Evolutionary conservation across 192 early-diverging fungal genomes (phyloP).

Genomic region (Haplosporangium gracile): DNA sequence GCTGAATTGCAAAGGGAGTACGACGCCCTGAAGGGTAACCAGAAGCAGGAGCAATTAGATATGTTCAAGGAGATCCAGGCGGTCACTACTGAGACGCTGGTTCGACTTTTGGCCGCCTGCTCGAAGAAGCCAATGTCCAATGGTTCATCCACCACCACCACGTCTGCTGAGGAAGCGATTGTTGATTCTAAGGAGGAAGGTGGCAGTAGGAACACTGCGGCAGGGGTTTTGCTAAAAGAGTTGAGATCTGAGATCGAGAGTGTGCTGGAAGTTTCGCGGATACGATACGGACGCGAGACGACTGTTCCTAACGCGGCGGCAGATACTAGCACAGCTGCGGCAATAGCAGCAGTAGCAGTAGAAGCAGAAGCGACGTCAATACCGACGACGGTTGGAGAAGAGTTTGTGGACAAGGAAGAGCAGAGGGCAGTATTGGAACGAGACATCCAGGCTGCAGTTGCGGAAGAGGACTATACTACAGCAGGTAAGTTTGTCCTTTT

Average conservation of each 20-base stretch:
- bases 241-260: conserved; percentile 31
- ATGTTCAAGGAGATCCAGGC: conserved; percentile 32
- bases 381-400: neutral
- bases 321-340: neutral
- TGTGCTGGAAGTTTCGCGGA: conserved; percentile 11
- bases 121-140: neutral
- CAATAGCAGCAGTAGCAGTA: neutral
- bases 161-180: neutral
- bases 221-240: conserved; percentile 14
- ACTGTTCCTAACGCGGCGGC: neutral
- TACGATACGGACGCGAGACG: conserved; percentile 31
- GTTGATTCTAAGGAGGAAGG: neutral
- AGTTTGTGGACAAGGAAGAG: neutral
- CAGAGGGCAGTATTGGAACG: conserved; percentile 22
- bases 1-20: conserved; percentile 19
- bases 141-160: neutral
- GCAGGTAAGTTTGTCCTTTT: conserved; percentile 24
- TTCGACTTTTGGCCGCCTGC: neutral
- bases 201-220: neutral
- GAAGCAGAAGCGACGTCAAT: neutral
- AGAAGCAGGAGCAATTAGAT: conserved; percentile 15
- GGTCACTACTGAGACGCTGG: conserved; percentile 10
- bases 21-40: neutral
- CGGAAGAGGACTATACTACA: conserved; percentile 38
- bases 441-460: conserved; percentile 49